Evolutionary conservation across 2,329 filamentous ascomycete species (phyloP).

Genomic region (Pestalotiopsis sp.): DNA sequence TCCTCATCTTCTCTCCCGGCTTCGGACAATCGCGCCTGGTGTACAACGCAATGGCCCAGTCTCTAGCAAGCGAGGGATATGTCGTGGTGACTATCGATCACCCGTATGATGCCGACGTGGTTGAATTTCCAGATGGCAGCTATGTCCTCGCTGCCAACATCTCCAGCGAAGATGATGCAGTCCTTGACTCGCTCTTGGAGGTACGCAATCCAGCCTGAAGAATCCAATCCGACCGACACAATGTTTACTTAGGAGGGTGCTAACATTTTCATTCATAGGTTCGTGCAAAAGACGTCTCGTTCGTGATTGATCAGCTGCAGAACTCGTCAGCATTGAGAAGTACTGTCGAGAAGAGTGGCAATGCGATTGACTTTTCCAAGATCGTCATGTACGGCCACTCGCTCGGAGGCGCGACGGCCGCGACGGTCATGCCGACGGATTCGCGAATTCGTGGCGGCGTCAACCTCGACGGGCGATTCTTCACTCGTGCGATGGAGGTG

Average conservation of each 20-base stretch:
- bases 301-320: constrained; percentile 17
- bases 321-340: neutral
- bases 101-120: constrained; percentile 42
- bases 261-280: neutral
- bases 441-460: constrained; percentile 12
- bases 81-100: constrained; percentile 47
- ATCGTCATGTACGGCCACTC: constrained; percentile 18
- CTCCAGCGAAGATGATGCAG: constrained; percentile 13
- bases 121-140: constrained; percentile 40
- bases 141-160: constrained; percentile 22
- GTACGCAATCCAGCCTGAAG: neutral
- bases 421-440: constrained; percentile 8
- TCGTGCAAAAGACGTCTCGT: constrained; percentile 15
- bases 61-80: constrained; percentile 42
- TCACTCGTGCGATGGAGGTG: constrained; percentile 29
- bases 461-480: constrained; percentile 13
- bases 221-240: too few species aligned
- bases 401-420: constrained; percentile 14
- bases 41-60: constrained; percentile 41
- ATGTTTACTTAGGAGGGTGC: too few species aligned
- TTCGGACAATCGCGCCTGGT: constrained; percentile 30
- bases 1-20: constrained; percentile 41
- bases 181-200: constrained; percentile 8
- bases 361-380: constrained; percentile 3
- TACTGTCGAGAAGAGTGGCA: neutral